phyloP scores from a whole-genome alignment of 495 filamentous ascomycete species.

The Penicillium canescens region DNA sequence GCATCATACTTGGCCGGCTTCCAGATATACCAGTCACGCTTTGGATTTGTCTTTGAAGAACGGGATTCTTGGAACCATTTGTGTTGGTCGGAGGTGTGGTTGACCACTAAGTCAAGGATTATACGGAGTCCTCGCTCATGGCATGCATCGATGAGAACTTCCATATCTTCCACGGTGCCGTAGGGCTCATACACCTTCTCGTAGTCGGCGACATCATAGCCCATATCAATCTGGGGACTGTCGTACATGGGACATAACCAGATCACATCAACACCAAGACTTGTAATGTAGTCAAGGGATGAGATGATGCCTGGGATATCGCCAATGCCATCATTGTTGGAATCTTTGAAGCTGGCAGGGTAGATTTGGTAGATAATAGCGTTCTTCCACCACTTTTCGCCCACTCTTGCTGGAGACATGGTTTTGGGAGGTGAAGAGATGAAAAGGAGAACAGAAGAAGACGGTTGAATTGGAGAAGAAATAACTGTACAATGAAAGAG shows the following conservation, averaged over 20 bases:
- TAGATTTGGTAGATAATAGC: constrained; percentile 44
- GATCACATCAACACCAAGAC: constrained; percentile 38
- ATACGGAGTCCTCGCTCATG: constrained; percentile 53
- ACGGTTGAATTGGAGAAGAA: background rate
- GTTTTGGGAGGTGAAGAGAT: too few species aligned
- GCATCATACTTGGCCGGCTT: constrained; percentile 46
- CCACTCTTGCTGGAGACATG: constrained; percentile 4
- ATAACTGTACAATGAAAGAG: background rate
- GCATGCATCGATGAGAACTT: constrained; percentile 48
- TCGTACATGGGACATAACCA: constrained; percentile 45
- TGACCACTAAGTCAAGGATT: constrained; percentile 59
- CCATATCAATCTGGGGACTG: constrained; percentile 57
- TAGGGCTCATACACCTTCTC: constrained; percentile 53
- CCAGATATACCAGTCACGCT: constrained; percentile 65
- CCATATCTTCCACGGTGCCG: constrained; percentile 56
- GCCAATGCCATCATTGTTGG: constrained; percentile 47
- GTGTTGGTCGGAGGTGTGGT: constrained; percentile 60
- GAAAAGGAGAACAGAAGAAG: background rate
- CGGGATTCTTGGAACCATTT: constrained; percentile 57
- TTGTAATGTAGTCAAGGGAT: constrained; percentile 58
- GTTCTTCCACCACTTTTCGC: constrained; percentile 40
- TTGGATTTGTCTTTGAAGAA: constrained; percentile 43
- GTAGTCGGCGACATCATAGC: constrained; percentile 62
- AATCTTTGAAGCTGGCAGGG: constrained; percentile 40
- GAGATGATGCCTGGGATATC: constrained; percentile 61